Evolutionary conservation across 208 protist species (phyloP).

Genomic region (Willaertia magna): DNA sequence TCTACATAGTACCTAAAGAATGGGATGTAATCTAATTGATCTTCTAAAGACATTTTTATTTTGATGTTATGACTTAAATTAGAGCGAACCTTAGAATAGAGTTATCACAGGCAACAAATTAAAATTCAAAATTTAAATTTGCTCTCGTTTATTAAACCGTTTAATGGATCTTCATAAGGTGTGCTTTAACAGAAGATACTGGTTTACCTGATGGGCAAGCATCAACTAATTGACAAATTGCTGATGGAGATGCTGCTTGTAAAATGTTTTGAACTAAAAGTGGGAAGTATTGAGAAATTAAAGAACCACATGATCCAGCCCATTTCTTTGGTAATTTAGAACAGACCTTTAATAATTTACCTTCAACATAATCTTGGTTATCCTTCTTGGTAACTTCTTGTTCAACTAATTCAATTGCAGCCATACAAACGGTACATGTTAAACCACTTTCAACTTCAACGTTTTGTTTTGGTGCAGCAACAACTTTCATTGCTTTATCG

Average conservation of each 20-base stretch:
- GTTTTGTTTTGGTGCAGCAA: background rate
- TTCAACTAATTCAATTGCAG: background rate
- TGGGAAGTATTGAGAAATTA: background rate
- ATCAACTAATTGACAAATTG: background rate
- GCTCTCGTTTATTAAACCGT: no score
- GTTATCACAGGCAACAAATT: no score
- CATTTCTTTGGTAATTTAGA: background rate
- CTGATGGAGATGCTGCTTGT: background rate
- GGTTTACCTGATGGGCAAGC: background rate
- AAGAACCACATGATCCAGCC: background rate
- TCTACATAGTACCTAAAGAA: no score
- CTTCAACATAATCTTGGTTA: background rate
- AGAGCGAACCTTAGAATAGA: no score
- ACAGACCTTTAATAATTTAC: background rate
- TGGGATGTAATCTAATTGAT: no score
- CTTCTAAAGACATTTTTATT: no score
- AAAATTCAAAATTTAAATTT: no score
- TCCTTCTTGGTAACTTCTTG: background rate
- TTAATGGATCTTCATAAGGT: no score
- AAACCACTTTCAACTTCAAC: background rate
- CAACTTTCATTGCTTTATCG: background rate
- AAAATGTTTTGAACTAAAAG: background rate
- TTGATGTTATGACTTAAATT: no score
- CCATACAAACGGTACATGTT: background rate
- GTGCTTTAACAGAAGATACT: no score